Conservation (phyloP, 177 flowering plant species). For the Vitis hybrid region DNA sequence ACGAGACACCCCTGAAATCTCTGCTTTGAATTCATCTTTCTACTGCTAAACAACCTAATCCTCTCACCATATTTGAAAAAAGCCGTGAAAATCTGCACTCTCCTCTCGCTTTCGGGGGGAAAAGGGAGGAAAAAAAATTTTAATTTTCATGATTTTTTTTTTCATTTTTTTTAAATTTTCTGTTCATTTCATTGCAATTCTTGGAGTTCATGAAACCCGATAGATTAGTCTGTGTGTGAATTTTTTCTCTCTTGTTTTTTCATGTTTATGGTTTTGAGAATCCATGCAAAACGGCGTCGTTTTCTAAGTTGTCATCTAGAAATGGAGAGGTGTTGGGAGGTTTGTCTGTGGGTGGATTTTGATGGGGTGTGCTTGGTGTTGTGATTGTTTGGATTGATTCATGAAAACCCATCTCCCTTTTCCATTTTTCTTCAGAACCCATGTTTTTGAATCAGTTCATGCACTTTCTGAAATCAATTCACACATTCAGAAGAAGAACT, state of each 20-base stretch:
- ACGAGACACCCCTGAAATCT: slow-evolving; percentile 58
- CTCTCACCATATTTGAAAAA: background rate
- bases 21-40: slow-evolving; percentile 42
- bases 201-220: slow-evolving; percentile 13
- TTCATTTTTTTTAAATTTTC: background rate
- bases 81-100: slow-evolving; percentile 20
- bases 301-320: too few relatives aligned
- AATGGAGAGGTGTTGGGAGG: too few relatives aligned
- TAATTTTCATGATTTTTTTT: slow-evolving; percentile 3
- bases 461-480: slow-evolving; percentile 63
- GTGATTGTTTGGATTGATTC: slow-evolving; percentile 11
- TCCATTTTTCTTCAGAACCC: slow-evolving; percentile 25
- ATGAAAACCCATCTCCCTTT: slow-evolving; percentile 32
- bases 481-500: slow-evolving; percentile 53
- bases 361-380: background rate
- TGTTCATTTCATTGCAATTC: slow-evolving; percentile 1
- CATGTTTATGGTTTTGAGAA: background rate
- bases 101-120: slow-evolving; percentile 5
- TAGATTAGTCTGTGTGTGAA: background rate
- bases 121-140: background rate
- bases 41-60: slow-evolving; percentile 28
- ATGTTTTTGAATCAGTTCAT: slow-evolving; percentile 70
- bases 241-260: background rate
- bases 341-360: background rate
- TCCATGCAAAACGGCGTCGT: background rate